Conservation (phyloP, 2,329 filamentous ascomycete genomes). For the Fusarium duplospermum region DNA sequence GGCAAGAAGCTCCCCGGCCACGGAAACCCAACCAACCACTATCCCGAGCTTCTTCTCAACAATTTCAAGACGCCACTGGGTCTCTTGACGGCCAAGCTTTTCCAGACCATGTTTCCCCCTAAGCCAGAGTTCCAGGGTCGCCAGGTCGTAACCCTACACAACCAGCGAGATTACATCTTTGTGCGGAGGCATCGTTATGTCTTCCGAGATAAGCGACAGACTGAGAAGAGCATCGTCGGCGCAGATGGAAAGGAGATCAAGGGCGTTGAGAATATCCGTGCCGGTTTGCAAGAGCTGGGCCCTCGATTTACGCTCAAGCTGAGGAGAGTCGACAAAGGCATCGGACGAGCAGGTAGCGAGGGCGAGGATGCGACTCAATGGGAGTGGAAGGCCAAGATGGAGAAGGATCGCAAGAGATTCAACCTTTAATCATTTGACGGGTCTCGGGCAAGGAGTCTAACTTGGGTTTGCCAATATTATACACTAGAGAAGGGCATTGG, state of each 20-base stretch:
- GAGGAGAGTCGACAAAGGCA: constrained; percentile 89
- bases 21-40: constrained; percentile 87
- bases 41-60: constrained; percentile 90
- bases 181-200: constrained; percentile 90
- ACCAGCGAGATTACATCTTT: constrained; percentile 97
- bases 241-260: constrained; percentile 85
- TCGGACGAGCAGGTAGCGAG: constrained; percentile 75
- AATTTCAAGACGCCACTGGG: constrained; percentile 95
- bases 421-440: constrained; percentile 71
- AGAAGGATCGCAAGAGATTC: constrained; percentile 93
- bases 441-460: constrained; percentile 13
- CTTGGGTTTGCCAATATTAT: constrained; percentile 21
- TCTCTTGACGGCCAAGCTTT: constrained; percentile 85
- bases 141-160: constrained; percentile 92
- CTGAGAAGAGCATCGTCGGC: constrained; percentile 87
- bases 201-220: constrained; percentile 87
- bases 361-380: constrained; percentile 85
- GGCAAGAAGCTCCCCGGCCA: constrained; percentile 90
- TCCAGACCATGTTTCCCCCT: constrained; percentile 71
- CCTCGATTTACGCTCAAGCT: constrained; percentile 83
- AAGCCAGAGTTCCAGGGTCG: constrained; percentile 86
- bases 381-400: constrained; percentile 97
- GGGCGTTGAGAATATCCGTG: constrained; percentile 86
- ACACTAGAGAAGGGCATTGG: constrained; percentile 7
- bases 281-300: constrained; percentile 90